These are phyloP conservation scores for Luffa acutangula DNA, from an alignment of 306 rosid genomes.

Conservation along the genomic window DNA sequence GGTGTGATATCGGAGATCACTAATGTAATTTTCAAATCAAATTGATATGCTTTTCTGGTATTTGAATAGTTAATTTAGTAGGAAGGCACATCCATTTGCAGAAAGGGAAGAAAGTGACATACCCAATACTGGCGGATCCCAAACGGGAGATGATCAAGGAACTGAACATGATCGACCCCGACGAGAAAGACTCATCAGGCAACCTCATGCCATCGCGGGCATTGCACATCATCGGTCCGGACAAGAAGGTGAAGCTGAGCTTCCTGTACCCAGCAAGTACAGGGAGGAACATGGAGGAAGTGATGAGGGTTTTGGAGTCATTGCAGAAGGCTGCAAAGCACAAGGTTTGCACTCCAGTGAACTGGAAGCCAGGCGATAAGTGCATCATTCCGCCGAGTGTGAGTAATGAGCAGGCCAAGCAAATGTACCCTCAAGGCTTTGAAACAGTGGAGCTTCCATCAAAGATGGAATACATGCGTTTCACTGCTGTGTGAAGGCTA, in stretches of 20 bases:
- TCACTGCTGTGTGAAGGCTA: conserved; percentile 33
- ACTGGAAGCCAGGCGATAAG: conserved; percentile 59
- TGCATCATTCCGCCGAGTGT: conserved; percentile 44
- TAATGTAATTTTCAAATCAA: too few relatives aligned
- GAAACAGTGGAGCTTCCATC: conserved; percentile 56
- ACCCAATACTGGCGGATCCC: conserved; percentile 56
- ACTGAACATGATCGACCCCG: conserved; percentile 85
- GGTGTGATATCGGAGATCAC: too few relatives aligned
- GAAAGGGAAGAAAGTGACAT: conserved; percentile 57
- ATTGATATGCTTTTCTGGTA: not conserved
- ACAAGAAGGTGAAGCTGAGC: conserved; percentile 61
- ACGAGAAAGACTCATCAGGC: conserved; percentile 46
- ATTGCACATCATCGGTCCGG: conserved; percentile 70
- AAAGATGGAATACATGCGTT: conserved; percentile 48
- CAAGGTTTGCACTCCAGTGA: conserved; percentile 62
- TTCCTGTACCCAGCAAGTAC: conserved; percentile 70
- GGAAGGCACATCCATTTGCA: conserved; percentile 3
- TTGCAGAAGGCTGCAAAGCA: conserved; percentile 44
- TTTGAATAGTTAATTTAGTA: not conserved
- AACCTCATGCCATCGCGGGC: conserved; percentile 58
- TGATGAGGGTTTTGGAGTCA: conserved; percentile 69
- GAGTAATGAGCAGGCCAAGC: conserved; percentile 52
- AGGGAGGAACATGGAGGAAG: conserved; percentile 84
- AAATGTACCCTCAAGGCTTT: conserved; percentile 43
- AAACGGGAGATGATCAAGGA: conserved; percentile 53